A percentile compares a stretch with the other conserved stretches of the same genome.
These are phyloP conservation scores for Cryptococcus deneoformans DNA, from an alignment of 1,284 basidiomycete genomes.

Conservation along the genomic window DNA sequence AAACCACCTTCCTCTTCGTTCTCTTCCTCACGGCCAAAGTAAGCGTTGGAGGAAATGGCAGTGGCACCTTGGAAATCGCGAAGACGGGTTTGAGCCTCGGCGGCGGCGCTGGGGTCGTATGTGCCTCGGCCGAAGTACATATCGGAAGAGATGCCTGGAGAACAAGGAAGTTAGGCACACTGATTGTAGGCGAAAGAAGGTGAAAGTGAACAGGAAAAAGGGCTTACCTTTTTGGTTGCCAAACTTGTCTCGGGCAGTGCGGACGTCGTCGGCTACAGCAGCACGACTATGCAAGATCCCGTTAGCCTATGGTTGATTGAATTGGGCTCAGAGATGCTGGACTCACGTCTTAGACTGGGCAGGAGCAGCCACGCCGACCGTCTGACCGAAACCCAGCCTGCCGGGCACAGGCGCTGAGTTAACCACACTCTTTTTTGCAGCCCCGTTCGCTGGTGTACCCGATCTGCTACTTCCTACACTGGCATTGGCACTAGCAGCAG, in stretches of 20 bases:
- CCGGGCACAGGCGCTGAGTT: constrained; percentile 37
- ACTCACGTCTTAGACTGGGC: constrained; percentile 55
- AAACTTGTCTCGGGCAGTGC: constrained; percentile 85
- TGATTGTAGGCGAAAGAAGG: neutral
- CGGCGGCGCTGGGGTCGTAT: constrained; percentile 71
- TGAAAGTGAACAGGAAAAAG: neutral
- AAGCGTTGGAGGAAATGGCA: constrained; percentile 90
- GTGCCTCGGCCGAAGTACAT: constrained; percentile 92
- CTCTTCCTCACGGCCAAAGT: constrained; percentile 91
- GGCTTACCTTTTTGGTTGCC: constrained; percentile 72
- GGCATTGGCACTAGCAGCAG: neutral
- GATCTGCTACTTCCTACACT: constrained; percentile 21
- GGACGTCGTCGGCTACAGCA: constrained; percentile 59
- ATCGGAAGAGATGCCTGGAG: constrained; percentile 82
- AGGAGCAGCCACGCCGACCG: constrained; percentile 56
- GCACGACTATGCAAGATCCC: constrained; percentile 18
- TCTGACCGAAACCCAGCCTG: constrained; percentile 77
- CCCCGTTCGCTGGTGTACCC: constrained; percentile 25
- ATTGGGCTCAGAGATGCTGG: neutral
- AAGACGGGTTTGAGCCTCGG: constrained; percentile 78
- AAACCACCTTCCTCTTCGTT: constrained; percentile 53
- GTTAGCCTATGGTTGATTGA: neutral
- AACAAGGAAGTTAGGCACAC: neutral
- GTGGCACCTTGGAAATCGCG: constrained; percentile 87
- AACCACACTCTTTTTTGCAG: constrained; percentile 35